Conservation (phyloP, 2,329 filamentous ascomycete genomes). For the Arthrobotrys entomopaga region DNA sequence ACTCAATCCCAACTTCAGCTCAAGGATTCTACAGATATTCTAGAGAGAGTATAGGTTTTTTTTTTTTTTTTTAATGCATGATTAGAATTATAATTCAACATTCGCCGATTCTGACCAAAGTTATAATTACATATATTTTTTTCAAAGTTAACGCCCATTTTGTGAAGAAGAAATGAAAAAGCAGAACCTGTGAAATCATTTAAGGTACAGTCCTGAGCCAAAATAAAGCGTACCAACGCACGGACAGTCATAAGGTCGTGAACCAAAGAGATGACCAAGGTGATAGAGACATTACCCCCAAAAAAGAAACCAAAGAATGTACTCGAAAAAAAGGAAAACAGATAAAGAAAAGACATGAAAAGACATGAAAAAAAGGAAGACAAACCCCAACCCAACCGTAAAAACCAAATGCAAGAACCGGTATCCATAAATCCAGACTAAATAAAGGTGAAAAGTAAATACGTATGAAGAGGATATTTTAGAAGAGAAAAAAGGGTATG, state of each 20-base stretch:
- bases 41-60: slow-evolving; percentile 10
- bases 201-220: slow-evolving; percentile 50
- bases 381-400: slow-evolving; percentile 50
- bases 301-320: slow-evolving; percentile 18
- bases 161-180: slow-evolving; percentile 27
- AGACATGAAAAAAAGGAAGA: slow-evolving; percentile 25
- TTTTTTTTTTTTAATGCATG: slow-evolving; percentile 24
- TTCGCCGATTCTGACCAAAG: slow-evolving; percentile 47
- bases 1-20: too few relatives aligned
- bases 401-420: slow-evolving; percentile 51
- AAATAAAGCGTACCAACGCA: slow-evolving; percentile 46
- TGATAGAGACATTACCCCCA: slow-evolving; percentile 51
- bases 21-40: neutral
- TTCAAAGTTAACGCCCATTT: slow-evolving; percentile 54
- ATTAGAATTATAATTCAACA: slow-evolving; percentile 56
- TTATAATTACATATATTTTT: slow-evolving; percentile 52
- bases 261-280: slow-evolving; percentile 48
- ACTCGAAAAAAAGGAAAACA: slow-evolving; percentile 6
- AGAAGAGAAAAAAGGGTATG: slow-evolving; percentile 16
- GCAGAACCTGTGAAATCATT: slow-evolving; percentile 9
- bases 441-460: slow-evolving; percentile 30
- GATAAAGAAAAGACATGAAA: slow-evolving; percentile 21
- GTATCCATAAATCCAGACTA: slow-evolving; percentile 37
- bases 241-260: slow-evolving; percentile 54
- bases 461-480: slow-evolving; percentile 11